Percentiles rank a stretch among this genome's conserved stretches.
phyloP scores from a whole-genome alignment of 768 basidiomycete genomes.

The Mrakia blollopis region DNA sequence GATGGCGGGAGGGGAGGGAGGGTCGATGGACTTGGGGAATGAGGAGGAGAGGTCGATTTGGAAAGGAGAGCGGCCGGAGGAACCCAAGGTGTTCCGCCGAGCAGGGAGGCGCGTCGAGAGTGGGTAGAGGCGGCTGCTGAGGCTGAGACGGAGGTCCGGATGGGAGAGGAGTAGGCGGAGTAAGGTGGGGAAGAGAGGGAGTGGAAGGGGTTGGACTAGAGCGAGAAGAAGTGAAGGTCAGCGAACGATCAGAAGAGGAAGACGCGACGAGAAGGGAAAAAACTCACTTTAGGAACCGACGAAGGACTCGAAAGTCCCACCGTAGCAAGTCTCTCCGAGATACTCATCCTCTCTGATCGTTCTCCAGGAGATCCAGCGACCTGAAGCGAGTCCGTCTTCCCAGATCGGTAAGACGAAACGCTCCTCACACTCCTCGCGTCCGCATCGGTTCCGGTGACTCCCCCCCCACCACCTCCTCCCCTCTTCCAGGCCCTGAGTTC shows the following conservation, averaged over 20 bases:
- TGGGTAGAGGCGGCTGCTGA: slow-evolving; percentile 15
- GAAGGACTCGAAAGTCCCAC: slow-evolving; percentile 43
- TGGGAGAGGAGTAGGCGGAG: background rate
- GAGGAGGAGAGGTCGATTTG: background rate
- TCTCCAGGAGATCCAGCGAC: slow-evolving; percentile 31
- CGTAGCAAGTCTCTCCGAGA: slow-evolving; percentile 77
- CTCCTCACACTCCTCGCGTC: slow-evolving; percentile 66
- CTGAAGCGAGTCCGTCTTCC: background rate
- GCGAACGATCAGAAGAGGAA: slow-evolving; percentile 31
- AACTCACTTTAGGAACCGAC: background rate
- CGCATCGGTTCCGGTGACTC: slow-evolving; percentile 46
- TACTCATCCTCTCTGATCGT: slow-evolving; percentile 56
- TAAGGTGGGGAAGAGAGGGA: slow-evolving; percentile 5
- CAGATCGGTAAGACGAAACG: background rate
- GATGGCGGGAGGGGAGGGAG: slow-evolving; percentile 32
- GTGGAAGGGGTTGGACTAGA: slow-evolving; percentile 41
- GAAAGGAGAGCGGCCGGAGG: slow-evolving; percentile 6
- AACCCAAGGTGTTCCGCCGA: slow-evolving; percentile 14
- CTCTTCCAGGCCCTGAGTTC: slow-evolving; percentile 44
- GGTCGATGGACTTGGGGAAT: background rate
- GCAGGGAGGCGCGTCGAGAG: slow-evolving; percentile 27
- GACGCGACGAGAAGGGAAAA: slow-evolving; percentile 46
- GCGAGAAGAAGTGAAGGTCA: slow-evolving; percentile 40
- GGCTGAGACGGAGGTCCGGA: background rate
- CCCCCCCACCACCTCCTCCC: slow-evolving; percentile 38